phyloP scores from a whole-genome alignment of 2,329 filamentous ascomycete species.

The Karstenula rhodostoma region DNA sequence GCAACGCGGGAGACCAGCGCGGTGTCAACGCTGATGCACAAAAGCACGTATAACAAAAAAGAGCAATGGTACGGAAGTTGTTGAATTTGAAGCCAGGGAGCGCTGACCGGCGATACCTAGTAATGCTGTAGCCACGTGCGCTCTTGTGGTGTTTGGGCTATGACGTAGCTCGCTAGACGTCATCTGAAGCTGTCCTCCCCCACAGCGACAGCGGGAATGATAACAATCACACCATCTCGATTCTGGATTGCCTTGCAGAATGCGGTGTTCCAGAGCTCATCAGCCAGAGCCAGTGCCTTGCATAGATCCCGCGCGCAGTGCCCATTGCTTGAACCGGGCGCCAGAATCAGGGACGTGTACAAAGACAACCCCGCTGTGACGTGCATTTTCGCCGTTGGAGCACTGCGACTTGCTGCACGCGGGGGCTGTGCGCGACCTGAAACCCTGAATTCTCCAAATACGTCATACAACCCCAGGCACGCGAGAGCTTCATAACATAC shows the following conservation, averaged over 20 bases:
- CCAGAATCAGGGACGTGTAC: background rate
- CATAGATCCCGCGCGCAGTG: background rate
- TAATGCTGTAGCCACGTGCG: background rate
- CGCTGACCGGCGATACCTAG: background rate
- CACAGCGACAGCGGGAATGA: background rate
- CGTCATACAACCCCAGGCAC: background rate
- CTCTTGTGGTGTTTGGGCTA: background rate
- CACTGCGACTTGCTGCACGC: background rate
- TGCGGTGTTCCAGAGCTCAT: background rate
- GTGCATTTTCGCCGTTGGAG: background rate
- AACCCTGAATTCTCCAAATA: background rate
- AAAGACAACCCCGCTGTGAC: constrained; percentile 4
- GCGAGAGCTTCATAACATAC: constrained; percentile 8
- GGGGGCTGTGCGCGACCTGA: background rate
- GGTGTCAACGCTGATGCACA: too few species aligned
- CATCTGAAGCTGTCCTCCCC: background rate
- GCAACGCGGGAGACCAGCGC: too few species aligned
- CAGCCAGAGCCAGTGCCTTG: background rate
- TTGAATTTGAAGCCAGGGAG: too few species aligned
- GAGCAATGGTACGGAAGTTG: too few species aligned
- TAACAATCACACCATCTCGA: background rate
- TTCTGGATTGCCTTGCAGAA: constrained; percentile 3
- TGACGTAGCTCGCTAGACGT: constrained; percentile 1
- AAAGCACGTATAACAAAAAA: too few species aligned
- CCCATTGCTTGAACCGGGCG: background rate